A percentile compares a stretch with the other conserved stretches of the same genome.
Evolutionary conservation across 192 early-diverging fungal species (phyloP).

Genomic region (Umbelopsis vinacea): DNA sequence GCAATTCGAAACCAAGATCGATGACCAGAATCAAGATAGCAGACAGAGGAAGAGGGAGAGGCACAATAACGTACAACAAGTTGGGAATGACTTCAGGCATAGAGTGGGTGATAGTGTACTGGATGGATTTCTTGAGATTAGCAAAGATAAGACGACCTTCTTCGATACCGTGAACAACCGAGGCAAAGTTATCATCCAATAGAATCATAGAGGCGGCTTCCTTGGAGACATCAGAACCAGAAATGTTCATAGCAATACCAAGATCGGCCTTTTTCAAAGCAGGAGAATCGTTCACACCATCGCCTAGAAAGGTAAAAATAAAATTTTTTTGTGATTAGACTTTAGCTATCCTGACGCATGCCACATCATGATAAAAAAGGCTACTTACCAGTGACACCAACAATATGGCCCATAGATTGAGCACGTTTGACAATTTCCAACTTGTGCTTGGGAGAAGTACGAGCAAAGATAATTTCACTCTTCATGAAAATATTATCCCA

Average conservation of each 20-base stretch:
- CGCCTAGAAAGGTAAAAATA: not conserved
- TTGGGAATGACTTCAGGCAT: constrained; percentile 89
- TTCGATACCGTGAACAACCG: constrained; percentile 88
- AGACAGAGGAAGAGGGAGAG: constrained; percentile 80
- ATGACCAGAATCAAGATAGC: constrained; percentile 89
- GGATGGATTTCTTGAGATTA: constrained; percentile 95
- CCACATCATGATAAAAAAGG: constrained; percentile 15
- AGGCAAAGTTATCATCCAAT: constrained; percentile 98
- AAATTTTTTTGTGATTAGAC: too few species aligned
- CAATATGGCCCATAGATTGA: constrained; percentile 92
- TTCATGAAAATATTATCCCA: constrained; percentile 96
- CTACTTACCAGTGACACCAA: constrained; percentile 98
- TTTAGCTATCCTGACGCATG: constrained; percentile 27
- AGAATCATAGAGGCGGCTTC: constrained; percentile 97
- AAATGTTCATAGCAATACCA: constrained; percentile 96
- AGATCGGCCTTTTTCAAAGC: constrained; percentile 96
- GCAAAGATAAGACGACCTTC: constrained; percentile 95
- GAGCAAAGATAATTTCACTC: constrained; percentile 95
- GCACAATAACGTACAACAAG: constrained; percentile 85
- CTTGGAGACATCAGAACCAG: constrained; percentile 95
- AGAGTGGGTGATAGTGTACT: constrained; percentile 91
- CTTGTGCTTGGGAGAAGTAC: constrained; percentile 96
- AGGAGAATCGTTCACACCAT: constrained; percentile 88
- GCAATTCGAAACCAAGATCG: constrained; percentile 95
- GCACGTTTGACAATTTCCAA: constrained; percentile 94